Evolutionary conservation across 345 rosid genomes (phyloP).

Genomic region (Citrus maxima): DNA sequence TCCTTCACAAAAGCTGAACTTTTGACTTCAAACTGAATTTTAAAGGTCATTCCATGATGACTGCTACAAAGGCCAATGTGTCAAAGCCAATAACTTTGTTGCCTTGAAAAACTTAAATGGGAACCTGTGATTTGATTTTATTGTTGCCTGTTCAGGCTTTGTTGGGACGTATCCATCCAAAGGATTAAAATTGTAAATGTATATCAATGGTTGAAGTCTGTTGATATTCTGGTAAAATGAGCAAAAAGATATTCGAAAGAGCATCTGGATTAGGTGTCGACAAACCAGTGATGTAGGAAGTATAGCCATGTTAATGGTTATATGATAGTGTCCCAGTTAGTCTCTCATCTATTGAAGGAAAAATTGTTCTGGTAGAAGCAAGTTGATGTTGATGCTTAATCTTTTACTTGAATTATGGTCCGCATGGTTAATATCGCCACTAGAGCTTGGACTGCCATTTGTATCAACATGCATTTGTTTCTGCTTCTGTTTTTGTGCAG

Average conservation of each 20-base stretch:
- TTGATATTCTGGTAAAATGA: background rate
- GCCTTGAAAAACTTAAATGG: background rate
- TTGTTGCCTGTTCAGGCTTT: background rate
- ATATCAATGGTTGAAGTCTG: background rate
- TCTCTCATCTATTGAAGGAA: background rate
- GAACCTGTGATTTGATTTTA: background rate
- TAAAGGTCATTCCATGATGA: background rate
- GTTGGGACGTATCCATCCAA: background rate
- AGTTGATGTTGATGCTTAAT: background rate
- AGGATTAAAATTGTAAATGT: background rate
- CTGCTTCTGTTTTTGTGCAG: slow-evolving; percentile 42
- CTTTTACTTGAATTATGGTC: background rate
- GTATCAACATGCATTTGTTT: background rate
- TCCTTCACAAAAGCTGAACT: background rate
- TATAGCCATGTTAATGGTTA: background rate
- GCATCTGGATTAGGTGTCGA: background rate
- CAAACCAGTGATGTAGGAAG: background rate
- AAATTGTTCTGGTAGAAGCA: background rate
- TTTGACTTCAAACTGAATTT: background rate
- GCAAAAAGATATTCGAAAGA: background rate
- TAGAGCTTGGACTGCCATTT: background rate
- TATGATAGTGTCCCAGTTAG: background rate
- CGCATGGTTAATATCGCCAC: background rate
- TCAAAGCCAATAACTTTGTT: background rate
- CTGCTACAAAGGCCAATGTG: background rate